Base-by-base conservation (phyloP, 371 early-diverging fungal species). In the Batkoa obscura region DNA sequence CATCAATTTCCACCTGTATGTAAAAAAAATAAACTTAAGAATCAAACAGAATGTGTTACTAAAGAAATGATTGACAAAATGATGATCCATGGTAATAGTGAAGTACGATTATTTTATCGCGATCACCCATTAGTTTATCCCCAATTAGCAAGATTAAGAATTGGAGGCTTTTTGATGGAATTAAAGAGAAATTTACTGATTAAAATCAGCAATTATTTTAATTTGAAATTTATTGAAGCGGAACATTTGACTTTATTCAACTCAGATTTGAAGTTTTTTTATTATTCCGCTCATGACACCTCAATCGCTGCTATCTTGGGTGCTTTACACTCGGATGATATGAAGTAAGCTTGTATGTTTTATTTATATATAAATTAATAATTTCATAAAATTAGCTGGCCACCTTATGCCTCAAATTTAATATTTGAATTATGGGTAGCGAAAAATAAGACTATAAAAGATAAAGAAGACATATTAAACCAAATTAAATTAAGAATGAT, bases 341-440 rank as follows among this genome's bases (percentile, higher is more conserved):
- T 64, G 62, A 23, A 23, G 23, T 23, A 23, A 23, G 23, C 23
- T 23, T 23, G 23, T 23, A 23, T 23, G 23, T 23, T 23, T 23
- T 23, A 23, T 23, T 23, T 23, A 23, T 23, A 23, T 23, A 23
- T 23, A 23, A 23, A 23, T 23, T 23, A 23, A 23, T 23, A 23
- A 23, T 23, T 23, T 23, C 0, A 23, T 23, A 23, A 23, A 23
- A 23, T 23, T 23, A 57, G 68, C 35, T 79, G 79, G 79, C 79
- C 79, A 31, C 76, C 79, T 5, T 79, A 76, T 60, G 75, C 76
- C 4, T 72, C 77, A 30, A 74, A 70, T 58, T 30, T 79, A 8
- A 35, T 75, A 1, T 62, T 78, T 47, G 79, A 79, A 58, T 61
- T 79, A 23, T 79, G 79, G 79, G 41, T 41, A 41, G 41, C 10